Evolutionary conservation across 257 asterid genomes (phyloP), one percentile per base, ranked within the genome.

Genomic region (Solanum lycopersicoides): DNA sequence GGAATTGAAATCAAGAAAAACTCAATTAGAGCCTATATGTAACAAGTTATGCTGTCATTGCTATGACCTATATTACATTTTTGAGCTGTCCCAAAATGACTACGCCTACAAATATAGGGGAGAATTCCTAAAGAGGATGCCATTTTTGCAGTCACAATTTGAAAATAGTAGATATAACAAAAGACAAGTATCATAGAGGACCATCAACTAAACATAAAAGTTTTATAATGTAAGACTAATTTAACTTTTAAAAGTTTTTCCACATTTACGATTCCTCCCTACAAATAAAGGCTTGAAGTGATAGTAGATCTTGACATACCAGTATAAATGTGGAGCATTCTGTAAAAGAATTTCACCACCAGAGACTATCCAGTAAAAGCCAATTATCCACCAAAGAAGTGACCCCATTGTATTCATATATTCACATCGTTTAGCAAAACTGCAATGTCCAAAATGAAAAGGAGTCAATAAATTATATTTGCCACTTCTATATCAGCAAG

Each of bases 281-380:
- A 44, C 65, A 77, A 44, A 79, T 15, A n/a, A 30, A 10, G 85
- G 68, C 68, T 30, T 80, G 85, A 28, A 47, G 44, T 41, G 73
- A 76, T 83, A 88, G 12, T 85, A 37, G 65, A 44, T 86, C 21
- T 15, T 42, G 85, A 86, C 91, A 90, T 92, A 96, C 99, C 99
- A 96, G 87, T 96, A 96, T 76, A 96, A 91, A 39, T 93, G 97
- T 34, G 98, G 99, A 86, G 99, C 98, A 89, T 86, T 87, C 83
- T 83, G 87, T 86, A 94, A 87, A 86, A 96, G 98, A 83, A 87
- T 45, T 73, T 94, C 96, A 41, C 98, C 98, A 44, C 99, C 99
- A 16, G 97, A 94, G 91, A 94, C 91, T 79, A 95, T 94, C 99
- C 99, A 96, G 90, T 96, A 96, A 92, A 96, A 95, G 56, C 99